These are phyloP conservation scores for Lecanosticta acicola DNA, from an alignment of 2,329 filamentous ascomycete species.

Conservation along the genomic window DNA sequence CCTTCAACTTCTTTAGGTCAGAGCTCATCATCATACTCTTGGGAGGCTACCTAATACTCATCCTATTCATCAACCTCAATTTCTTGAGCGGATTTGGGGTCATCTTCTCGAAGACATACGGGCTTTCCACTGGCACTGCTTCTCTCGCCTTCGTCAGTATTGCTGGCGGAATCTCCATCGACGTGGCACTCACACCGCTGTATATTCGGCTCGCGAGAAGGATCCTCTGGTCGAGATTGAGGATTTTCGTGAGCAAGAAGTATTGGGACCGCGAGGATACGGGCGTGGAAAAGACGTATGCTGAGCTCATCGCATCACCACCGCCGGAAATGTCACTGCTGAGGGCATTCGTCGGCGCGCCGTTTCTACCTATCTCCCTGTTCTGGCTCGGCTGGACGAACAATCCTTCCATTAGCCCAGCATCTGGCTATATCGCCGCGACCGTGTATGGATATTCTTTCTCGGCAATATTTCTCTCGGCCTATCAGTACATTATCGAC, in stretches of 20 bases:
- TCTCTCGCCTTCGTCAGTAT: conserved; percentile 42
- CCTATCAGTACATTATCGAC: conserved; percentile 55
- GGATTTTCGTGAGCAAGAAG: conserved; percentile 8
- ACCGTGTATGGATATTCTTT: conserved; percentile 48
- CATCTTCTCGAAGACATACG: conserved; percentile 44
- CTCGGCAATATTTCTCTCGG: conserved; percentile 46
- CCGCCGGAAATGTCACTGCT: conserved; percentile 1
- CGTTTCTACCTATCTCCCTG: conserved; percentile 37
- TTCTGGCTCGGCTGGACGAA: conserved; percentile 50
- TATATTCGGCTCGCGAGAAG: conserved; percentile 9
- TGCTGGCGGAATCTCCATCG: conserved; percentile 38
- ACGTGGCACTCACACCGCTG: conserved; percentile 32
- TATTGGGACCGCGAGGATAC: not conserved
- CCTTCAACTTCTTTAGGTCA: conserved; percentile 15
- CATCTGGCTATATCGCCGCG: conserved; percentile 46
- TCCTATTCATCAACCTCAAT: conserved; percentile 50
- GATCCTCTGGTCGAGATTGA: conserved; percentile 12
- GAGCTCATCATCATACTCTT: conserved; percentile 41
- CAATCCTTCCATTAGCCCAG: conserved; percentile 39
- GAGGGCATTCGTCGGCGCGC: conserved; percentile 11
- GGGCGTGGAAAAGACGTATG: not conserved
- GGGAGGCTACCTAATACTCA: conserved; percentile 46
- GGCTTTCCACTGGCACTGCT: conserved; percentile 36
- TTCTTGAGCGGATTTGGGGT: conserved; percentile 49
- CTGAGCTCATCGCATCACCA: not conserved